phyloP scores from a whole-genome alignment of 805 yeast genomes.

The Starmerella etchellsii region DNA sequence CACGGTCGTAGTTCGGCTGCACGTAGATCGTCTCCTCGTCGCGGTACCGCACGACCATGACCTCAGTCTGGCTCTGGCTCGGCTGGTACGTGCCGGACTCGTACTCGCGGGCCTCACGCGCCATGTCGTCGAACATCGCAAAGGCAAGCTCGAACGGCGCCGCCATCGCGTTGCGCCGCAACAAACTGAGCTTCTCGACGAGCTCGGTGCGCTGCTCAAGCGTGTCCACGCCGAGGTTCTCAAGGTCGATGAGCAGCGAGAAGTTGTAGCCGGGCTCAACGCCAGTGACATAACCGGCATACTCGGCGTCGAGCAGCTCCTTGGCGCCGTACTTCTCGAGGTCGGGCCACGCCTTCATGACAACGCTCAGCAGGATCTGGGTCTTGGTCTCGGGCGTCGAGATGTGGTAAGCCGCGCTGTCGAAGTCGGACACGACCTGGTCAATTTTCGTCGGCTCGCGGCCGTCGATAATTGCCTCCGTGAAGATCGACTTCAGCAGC shows the following conservation, averaged over 20 bases:
- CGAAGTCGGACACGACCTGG: constrained; percentile 87
- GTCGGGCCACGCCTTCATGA: constrained; percentile 67
- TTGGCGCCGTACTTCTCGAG: constrained; percentile 47
- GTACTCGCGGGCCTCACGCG: constrained; percentile 28
- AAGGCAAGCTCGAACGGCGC: constrained; percentile 89
- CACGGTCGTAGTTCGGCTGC: constrained; percentile 88
- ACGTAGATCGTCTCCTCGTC: constrained; percentile 86
- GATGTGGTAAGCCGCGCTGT: constrained; percentile 85
- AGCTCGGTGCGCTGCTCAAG: constrained; percentile 39
- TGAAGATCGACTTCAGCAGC: constrained; percentile 65
- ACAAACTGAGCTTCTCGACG: constrained; percentile 52
- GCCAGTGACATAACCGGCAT: constrained; percentile 37
- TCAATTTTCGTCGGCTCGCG: constrained; percentile 44
- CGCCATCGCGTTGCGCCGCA: constrained; percentile 79
- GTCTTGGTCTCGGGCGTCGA: constrained; percentile 73
- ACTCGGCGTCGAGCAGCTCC: constrained; percentile 35
- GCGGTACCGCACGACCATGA: constrained; percentile 67
- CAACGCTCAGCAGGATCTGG: constrained; percentile 51
- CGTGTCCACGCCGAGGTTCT: constrained; percentile 28
- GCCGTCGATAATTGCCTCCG: constrained; percentile 48
- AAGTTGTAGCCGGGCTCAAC: constrained; percentile 74
- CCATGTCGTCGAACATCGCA: constrained; percentile 55
- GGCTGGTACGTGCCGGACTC: constrained; percentile 28
- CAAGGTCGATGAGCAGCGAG: constrained; percentile 56
- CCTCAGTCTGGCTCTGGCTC: constrained; percentile 38